Evolutionary conservation across 2,329 filamentous ascomycete genomes (phyloP), one percentile per base, ranked within the genome.

Genomic region (Paecilomyces sp.): DNA sequence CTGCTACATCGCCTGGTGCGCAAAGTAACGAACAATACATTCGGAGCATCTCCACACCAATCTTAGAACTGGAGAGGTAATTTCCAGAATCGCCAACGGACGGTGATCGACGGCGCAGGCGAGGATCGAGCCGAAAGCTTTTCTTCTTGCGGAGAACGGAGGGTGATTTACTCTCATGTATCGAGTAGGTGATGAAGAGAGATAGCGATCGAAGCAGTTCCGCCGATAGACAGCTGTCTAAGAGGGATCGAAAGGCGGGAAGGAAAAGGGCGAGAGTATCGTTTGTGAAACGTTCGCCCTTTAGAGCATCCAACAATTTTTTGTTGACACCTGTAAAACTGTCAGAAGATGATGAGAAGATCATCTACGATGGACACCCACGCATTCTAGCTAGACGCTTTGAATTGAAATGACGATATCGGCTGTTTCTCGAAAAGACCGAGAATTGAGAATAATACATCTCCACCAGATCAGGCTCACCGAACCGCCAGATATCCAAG

Each of bases 401-500:
- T 57, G 89, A 87, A 72, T 99, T 99, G 76, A 97, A 97, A 61
- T 91, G 88, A 70, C 92, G 90, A 69, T 95, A 89, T 70, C 94
- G 92, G 81, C 93, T 97, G 68, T 88, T 88, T n/a, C 89, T 85
- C 1, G 90, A 89, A 76, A 99, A 97, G 0, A 88, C 88, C 62
- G 88, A 81, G 68, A 97, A 97, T 71, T 99, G 94, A 62, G 88
- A 87, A 75, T 97, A 97, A 75, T 97, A 99, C 25, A 97, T 80
- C 67, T 89, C 88, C 69, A 97, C 91, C 0, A 92, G 90, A 18
- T 87, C 82, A 4, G 85, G 72, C 34, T 90, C 88, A 24, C 89
- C 90, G 74, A 86, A 88, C 64, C 93, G 85, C 94, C 94, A 99
- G 22, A 93, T 89, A 68, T 97, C 93, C 65, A 95, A 85, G 74